phyloP scores from a whole-genome alignment of 371 early-diverging fungal species.

The Smittium mucronatum region DNA sequence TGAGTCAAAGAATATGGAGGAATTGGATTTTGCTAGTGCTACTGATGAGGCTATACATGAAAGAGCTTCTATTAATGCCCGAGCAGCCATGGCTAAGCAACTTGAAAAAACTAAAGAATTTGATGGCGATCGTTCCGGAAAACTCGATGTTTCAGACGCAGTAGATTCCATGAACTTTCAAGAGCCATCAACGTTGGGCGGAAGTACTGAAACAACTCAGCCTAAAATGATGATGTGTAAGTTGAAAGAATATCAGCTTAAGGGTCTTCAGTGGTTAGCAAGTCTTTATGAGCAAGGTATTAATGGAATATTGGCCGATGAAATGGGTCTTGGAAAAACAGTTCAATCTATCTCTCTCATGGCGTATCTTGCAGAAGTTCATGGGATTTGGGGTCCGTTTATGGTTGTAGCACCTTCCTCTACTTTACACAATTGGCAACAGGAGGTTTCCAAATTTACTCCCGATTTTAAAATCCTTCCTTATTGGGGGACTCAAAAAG shows the following conservation, averaged over 20 bases:
- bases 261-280: slow-evolving; percentile 98
- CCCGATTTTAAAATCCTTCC: slow-evolving; percentile 78
- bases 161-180: slow-evolving; percentile 74
- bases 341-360: slow-evolving; percentile 91
- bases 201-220: slow-evolving; percentile 52
- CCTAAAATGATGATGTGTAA: slow-evolving; percentile 80
- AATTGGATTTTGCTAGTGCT: slow-evolving; percentile 67
- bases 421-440: slow-evolving; percentile 96
- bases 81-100: slow-evolving; percentile 64
- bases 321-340: slow-evolving; percentile 94
- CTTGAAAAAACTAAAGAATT: slow-evolving; percentile 54
- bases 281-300: slow-evolving; percentile 94
- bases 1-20: slow-evolving; percentile 18
- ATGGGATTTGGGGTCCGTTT: slow-evolving; percentile 93
- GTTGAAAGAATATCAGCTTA: slow-evolving; percentile 90
- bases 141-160: slow-evolving; percentile 40
- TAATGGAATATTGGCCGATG: slow-evolving; percentile 95
- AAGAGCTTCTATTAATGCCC: slow-evolving; percentile 60
- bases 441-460: slow-evolving; percentile 83
- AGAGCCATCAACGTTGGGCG: slow-evolving; percentile 62
- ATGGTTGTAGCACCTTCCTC: slow-evolving; percentile 91
- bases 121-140: slow-evolving; percentile 42
- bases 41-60: slow-evolving; percentile 55
- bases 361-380: slow-evolving; percentile 72
- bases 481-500: slow-evolving; percentile 88